Base-by-base conservation (phyloP, 164 flowering plant species). In the Tetrastigma voinierianum region DNA sequence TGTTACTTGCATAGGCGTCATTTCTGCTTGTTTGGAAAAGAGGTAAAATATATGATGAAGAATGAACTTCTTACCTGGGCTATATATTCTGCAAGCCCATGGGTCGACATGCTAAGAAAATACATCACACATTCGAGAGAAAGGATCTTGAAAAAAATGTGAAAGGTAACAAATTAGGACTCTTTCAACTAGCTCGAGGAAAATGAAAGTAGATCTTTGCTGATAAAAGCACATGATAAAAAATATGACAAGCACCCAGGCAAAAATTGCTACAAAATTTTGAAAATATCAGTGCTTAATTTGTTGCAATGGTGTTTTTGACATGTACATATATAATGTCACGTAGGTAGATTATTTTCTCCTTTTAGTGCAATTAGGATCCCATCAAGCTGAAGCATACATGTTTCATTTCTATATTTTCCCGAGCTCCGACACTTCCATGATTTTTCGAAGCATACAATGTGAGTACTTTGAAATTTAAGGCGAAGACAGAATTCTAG, bases 71-170 rank as follows among this genome's bases (percentile, higher is more conserved):
- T 72, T 94, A n/a, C n/a, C n/a, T n/a, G n/a, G n/a, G n/a, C n/a
- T n/a, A n/a, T n/a, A n/a, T n/a, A n/a, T n/a, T n/a, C 98, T 57
- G 97, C 94, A 73, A 91, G 82, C 21, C 97, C 98, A 81, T 84
- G 88, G 59, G 90, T 87, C 98, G n/a, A n/a, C n/a, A n/a, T n/a
- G n/a, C n/a, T n/a, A n/a, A n/a, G n/a, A n/a, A n/a, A n/a, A n/a
- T n/a, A n/a, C n/a, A n/a, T n/a, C n/a, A n/a, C n/a, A n/a, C n/a
- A n/a, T n/a, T n/a, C n/a, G n/a, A n/a, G n/a, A n/a, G n/a, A n/a
- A n/a, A n/a, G n/a, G n/a, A n/a, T n/a, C n/a, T n/a, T n/a, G n/a
- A n/a, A n/a, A n/a, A n/a, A n/a, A n/a, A n/a, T n/a, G n/a, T n/a
- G n/a, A n/a, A n/a, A n/a, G n/a, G n/a, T n/a, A n/a, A n/a, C n/a